A percentile compares a stretch with the other conserved stretches of the same genome.
phyloP scores from a whole-genome alignment of 805 yeast species.

The Saccharomycopsis microspora region DNA sequence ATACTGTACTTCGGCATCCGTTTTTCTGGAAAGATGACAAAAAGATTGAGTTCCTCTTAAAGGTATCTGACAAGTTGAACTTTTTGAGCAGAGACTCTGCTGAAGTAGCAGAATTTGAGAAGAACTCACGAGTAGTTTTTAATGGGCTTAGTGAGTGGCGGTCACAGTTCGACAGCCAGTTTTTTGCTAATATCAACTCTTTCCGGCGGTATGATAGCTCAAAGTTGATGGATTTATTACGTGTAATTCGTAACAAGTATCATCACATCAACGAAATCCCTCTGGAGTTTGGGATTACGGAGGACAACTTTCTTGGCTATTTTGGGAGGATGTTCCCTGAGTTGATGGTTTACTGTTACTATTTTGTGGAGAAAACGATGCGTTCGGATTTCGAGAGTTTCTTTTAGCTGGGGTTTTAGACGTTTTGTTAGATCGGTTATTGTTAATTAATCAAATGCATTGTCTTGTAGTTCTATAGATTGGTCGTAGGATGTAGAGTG shows the following conservation, averaged over 20 bases:
- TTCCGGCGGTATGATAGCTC: slow-evolving; percentile 78
- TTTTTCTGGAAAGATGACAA: slow-evolving; percentile 70
- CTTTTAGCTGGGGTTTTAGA: slow-evolving; percentile 4
- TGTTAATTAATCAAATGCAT: neutral
- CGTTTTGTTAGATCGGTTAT: neutral
- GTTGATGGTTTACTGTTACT: slow-evolving; percentile 64
- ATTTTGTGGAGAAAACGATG: slow-evolving; percentile 44
- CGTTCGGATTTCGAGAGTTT: slow-evolving; percentile 41
- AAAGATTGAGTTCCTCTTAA: slow-evolving; percentile 73
- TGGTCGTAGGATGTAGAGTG: neutral
- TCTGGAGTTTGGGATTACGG: slow-evolving; percentile 41
- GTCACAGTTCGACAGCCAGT: slow-evolving; percentile 50
- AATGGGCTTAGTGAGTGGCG: slow-evolving; percentile 86
- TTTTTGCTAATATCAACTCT: slow-evolving; percentile 77
- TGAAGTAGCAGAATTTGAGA: slow-evolving; percentile 44
- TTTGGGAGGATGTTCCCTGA: slow-evolving; percentile 70
- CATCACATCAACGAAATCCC: slow-evolving; percentile 94
- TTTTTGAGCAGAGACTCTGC: slow-evolving; percentile 64
- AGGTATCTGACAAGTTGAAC: slow-evolving; percentile 87
- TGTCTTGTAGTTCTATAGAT: neutral
- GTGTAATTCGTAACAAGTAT: slow-evolving; percentile 87
- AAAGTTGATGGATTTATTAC: slow-evolving; percentile 70
- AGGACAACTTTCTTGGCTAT: slow-evolving; percentile 76
- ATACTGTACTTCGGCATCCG: slow-evolving; percentile 67
- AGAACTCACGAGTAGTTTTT: slow-evolving; percentile 34